Conservation (phyloP, 176 grass and related monocot species). For the Carex parvula region DNA sequence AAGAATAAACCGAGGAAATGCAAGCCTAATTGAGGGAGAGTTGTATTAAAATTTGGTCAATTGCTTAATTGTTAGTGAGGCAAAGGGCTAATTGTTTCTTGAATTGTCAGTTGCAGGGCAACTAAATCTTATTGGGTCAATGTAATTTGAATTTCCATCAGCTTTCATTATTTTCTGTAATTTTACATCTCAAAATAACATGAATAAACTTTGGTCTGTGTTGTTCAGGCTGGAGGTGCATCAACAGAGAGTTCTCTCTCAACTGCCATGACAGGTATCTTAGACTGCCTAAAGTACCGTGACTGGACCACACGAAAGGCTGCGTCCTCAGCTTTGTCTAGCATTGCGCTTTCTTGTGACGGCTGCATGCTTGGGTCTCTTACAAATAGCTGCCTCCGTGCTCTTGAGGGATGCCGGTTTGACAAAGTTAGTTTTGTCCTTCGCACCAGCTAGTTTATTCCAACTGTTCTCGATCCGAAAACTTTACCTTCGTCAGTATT, state of each 20-base stretch:
- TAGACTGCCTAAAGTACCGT: conserved; percentile 71
- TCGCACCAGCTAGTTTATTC: neutral
- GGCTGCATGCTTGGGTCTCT: conserved; percentile 58
- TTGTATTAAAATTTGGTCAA: conserved; percentile 8
- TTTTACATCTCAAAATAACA: neutral
- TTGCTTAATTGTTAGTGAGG: conserved; percentile 20
- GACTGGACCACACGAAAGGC: conserved; percentile 92
- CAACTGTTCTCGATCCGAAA: neutral
- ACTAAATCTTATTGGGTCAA: neutral
- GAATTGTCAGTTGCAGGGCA: neutral
- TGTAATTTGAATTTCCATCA: conserved; percentile 9
- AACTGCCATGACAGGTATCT: conserved; percentile 65
- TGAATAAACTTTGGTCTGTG: neutral
- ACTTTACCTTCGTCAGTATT: neutral
- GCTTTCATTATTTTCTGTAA: conserved; percentile 16
- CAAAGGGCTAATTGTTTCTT: neutral
- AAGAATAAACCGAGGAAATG: neutral
- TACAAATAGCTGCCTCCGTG: conserved; percentile 64
- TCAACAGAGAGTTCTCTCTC: conserved; percentile 58
- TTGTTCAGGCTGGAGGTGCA: conserved; percentile 75
- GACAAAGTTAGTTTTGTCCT: conserved; percentile 61
- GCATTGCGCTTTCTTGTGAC: conserved; percentile 54
- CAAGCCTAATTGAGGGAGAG: neutral
- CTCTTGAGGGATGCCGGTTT: conserved; percentile 87
- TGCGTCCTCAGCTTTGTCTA: conserved; percentile 66